Evolutionary conservation across 345 rosid genomes (phyloP).

Genomic region (Citrus hindsii): DNA sequence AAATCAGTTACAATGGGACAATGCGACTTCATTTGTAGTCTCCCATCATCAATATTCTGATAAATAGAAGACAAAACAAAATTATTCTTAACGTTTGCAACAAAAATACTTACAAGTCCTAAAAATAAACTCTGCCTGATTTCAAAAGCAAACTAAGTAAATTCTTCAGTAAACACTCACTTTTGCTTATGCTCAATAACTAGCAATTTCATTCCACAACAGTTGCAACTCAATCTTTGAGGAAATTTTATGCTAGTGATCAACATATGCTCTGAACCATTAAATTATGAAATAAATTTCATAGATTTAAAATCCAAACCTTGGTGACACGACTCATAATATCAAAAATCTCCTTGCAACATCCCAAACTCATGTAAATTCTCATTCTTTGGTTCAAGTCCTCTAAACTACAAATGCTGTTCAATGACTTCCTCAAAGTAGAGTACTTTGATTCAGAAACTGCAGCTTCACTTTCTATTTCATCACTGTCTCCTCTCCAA

Average conservation of each 20-base stretch:
- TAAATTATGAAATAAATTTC: background rate
- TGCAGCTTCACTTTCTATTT: constrained; percentile 20
- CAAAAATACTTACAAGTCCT: background rate
- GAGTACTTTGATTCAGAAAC: constrained; percentile 38
- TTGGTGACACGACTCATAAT: constrained; percentile 63
- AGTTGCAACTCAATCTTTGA: background rate
- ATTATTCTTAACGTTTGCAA: background rate
- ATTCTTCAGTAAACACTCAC: no score
- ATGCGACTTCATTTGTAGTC: constrained; percentile 79
- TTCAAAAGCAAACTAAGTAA: no score
- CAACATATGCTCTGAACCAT: background rate
- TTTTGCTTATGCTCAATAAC: no score
- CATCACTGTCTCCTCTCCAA: constrained; percentile 42
- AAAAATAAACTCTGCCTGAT: background rate
- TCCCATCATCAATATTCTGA: constrained; percentile 87
- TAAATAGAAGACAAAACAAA: constrained; percentile 9
- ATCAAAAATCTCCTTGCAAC: constrained; percentile 68
- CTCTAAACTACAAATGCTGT: constrained; percentile 84
- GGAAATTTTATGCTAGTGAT: background rate
- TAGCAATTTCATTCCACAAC: no score
- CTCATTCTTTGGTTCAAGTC: constrained; percentile 77
- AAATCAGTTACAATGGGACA: constrained; percentile 90
- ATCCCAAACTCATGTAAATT: constrained; percentile 50
- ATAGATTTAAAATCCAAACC: constrained; percentile 35
- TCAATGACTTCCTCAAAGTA: constrained; percentile 48